Conservation (phyloP, 768 basidiomycete species). For the Russula earlei region DNA sequence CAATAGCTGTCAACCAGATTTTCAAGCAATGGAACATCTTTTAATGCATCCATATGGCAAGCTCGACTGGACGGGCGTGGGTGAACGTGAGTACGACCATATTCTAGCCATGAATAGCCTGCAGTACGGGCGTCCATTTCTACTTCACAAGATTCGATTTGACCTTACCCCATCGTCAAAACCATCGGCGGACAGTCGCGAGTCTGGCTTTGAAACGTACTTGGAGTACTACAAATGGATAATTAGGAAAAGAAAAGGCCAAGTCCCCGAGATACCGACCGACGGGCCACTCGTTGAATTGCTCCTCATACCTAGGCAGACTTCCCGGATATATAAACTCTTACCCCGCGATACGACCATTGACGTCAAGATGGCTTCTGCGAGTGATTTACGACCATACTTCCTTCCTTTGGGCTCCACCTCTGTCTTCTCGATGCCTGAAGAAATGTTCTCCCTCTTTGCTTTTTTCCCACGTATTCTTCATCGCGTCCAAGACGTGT, state of each 20-base stretch:
- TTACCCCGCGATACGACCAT: constrained; percentile 27
- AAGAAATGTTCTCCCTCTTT: constrained; percentile 31
- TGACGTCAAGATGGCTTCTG: constrained; percentile 3
- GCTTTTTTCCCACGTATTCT: constrained; percentile 56
- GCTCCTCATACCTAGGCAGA: constrained; percentile 33
- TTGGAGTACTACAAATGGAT: constrained; percentile 44
- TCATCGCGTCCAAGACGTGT: constrained; percentile 55
- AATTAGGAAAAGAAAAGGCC: constrained; percentile 42
- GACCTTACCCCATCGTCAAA: constrained; percentile 59
- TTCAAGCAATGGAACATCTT: constrained; percentile 41
- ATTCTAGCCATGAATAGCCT: constrained; percentile 47
- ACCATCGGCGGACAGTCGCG: constrained; percentile 43
- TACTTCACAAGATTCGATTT: constrained; percentile 48
- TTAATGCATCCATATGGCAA: constrained; percentile 41
- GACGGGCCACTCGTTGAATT: constrained; percentile 60
- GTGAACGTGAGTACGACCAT: constrained; percentile 39
- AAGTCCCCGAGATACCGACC: constrained; percentile 35
- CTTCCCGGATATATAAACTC: constrained; percentile 26
- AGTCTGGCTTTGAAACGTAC: constrained; percentile 42
- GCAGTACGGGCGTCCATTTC: constrained; percentile 44
- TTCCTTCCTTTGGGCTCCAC: constrained; percentile 40
- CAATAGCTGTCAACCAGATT: constrained; percentile 43
- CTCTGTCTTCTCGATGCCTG: constrained; percentile 45
- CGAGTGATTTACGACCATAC: constrained; percentile 18
- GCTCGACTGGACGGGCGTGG: constrained; percentile 46